Evolutionary conservation across 768 basidiomycete genomes (phyloP), one percentile per base, ranked within the genome.

Genomic region (Rhizopogon sp.): DNA sequence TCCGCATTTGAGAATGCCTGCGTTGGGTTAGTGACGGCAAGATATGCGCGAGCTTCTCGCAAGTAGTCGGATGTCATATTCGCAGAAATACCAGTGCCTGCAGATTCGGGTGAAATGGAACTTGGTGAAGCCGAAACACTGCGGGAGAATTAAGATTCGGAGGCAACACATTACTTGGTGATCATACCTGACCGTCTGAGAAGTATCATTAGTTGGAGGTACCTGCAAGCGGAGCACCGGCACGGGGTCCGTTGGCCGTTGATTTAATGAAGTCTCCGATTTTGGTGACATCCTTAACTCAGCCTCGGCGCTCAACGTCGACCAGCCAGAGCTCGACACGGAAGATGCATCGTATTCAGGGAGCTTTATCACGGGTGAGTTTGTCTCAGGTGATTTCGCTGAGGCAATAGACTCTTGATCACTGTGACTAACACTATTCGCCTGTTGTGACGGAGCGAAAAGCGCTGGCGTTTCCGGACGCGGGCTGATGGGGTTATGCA

Each of bases 61-160:
- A 70, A 58, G 45, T 65, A 70, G 7, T 70, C 68, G 33, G 70
- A 68, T 0, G 70, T 70, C 58, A 66, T 57, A 52, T 57, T 68
- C 10, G 67, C 67, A 28, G 67, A 66, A 25, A 66, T 39, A 42
- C 60, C 62, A 29, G 70, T 68, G 7, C 62, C 68, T 1, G 70
- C 70, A 0, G 70, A 70, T 52, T 70, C 70, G 6, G 66, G 68
- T 8, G 68, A 71, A 42, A 71, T 66, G 10, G 68, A 66, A 17
- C 68, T 70, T 1, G 66, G 66, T 29, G 53, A 66, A 17, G 43
- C 60, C n/a, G 60, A 67, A 43, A 59, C 55, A 44, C 68, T 69
- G 57, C 9, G 31, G 29, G 6, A 52, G 29, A 42, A 22, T 37
- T 49, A 22, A 49, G 9, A 22, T 37, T 22, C 9, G 20, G 8